A percentile compares a stretch with the other conserved stretches of the same genome.
These are phyloP conservation scores for Thalassiosira mediterranea DNA, from an alignment of 352 stramenopile species.

Conservation along the genomic window DNA sequence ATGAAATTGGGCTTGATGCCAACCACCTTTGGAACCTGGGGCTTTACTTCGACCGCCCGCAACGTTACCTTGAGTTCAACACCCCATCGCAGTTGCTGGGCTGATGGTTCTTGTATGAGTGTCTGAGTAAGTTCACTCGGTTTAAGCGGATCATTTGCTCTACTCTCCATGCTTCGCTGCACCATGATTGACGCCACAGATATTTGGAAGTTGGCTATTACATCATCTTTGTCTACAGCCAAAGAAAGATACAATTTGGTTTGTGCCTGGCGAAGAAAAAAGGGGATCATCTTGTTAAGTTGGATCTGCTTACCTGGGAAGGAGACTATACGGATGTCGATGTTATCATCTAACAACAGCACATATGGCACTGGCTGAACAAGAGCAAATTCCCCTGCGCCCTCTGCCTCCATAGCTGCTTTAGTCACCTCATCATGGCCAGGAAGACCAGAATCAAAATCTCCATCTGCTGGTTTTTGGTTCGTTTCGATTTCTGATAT, in stretches of 20 bases:
- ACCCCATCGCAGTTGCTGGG: conserved; percentile 47
- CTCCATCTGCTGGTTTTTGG: background rate
- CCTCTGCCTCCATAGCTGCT: conserved; percentile 10
- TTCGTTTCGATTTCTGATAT: too few species aligned
- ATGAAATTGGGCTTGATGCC: conserved; percentile 14
- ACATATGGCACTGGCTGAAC: conserved; percentile 43
- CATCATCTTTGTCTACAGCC: conserved; percentile 30
- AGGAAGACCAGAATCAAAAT: conserved; percentile 1
- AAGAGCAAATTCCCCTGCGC: conserved; percentile 12
- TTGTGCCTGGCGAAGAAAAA: background rate
- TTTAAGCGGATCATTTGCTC: conserved; percentile 44
- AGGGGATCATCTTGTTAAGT: background rate
- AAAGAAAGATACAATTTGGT: background rate
- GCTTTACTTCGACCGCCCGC: conserved; percentile 54
- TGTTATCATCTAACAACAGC: conserved; percentile 53
- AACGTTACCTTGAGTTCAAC: conserved; percentile 58
- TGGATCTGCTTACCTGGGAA: conserved; percentile 28
- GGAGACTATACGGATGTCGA: conserved; percentile 54
- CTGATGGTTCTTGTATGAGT: conserved; percentile 55
- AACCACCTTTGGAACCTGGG: conserved; percentile 28
- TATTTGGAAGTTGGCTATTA: conserved; percentile 59
- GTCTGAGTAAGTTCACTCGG: conserved; percentile 50
- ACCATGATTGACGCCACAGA: conserved; percentile 53
- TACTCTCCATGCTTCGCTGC: conserved; percentile 43
- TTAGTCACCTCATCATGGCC: conserved; percentile 5